These are phyloP conservation scores for Tuber magnatum DNA, from an alignment of 495 filamentous ascomycete species.

Conservation along the genomic window DNA sequence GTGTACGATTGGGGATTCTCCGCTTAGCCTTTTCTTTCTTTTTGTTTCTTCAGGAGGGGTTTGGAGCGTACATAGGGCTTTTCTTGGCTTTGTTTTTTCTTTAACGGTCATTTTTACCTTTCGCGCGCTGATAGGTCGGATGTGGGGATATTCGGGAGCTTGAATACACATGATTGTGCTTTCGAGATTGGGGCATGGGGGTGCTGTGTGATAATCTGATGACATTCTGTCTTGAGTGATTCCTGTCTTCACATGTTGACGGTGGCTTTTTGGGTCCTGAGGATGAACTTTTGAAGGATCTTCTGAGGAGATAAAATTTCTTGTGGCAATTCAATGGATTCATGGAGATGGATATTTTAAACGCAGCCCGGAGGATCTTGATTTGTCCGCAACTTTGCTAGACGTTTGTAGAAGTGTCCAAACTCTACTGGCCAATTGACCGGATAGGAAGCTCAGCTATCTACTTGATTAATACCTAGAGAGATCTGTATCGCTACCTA, in stretches of 20 bases:
- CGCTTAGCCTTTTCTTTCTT: background rate
- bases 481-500: background rate
- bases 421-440: background rate
- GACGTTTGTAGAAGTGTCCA: background rate
- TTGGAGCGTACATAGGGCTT: background rate
- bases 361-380: background rate
- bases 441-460: background rate
- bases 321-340: background rate
- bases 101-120: background rate
- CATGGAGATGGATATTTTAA: background rate
- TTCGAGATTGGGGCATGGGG: background rate
- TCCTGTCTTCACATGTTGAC: background rate
- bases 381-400: background rate
- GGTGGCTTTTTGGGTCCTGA: background rate
- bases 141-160: background rate
- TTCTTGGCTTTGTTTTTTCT: background rate
- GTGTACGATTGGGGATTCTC: slow-evolving; percentile 1
- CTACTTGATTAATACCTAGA: background rate
- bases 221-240: background rate
- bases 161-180: background rate
- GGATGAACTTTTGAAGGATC: background rate
- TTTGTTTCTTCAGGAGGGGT: background rate
- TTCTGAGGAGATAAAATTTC: background rate
- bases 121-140: background rate
- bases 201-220: slow-evolving; percentile 1